Evolutionary conservation across 208 protist species (phyloP).

Genomic region (Hexamita inflata): DNA sequence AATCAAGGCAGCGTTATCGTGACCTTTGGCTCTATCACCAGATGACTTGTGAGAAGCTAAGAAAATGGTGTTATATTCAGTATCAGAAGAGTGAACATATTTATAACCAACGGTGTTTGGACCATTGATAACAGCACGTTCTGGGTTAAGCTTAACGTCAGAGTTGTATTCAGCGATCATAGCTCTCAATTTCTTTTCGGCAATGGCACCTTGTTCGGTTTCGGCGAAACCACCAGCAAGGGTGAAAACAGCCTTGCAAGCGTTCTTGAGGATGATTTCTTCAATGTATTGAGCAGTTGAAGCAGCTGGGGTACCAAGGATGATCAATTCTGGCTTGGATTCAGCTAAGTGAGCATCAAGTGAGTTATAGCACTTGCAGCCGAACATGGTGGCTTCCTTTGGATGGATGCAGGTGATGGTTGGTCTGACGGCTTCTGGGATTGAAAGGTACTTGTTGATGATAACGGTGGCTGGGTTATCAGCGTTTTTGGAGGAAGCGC

Average conservation of each 20-base stretch:
- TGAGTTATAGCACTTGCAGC: conserved; percentile 24
- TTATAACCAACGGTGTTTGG: conserved; percentile 43
- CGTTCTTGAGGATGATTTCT: conserved; percentile 8
- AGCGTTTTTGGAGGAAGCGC: conserved; percentile 31
- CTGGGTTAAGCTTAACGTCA: not conserved
- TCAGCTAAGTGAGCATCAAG: not conserved
- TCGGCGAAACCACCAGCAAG: conserved; percentile 42
- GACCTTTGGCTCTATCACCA: conserved; percentile 3
- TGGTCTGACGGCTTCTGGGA: conserved; percentile 7
- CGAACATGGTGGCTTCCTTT: conserved; percentile 11
- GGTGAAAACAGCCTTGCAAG: conserved; percentile 31
- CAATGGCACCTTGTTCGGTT: conserved; percentile 32
- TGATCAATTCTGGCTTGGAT: conserved; percentile 23
- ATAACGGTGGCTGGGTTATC: conserved; percentile 34
- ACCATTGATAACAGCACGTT: conserved; percentile 41
- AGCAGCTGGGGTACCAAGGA: conserved; percentile 37
- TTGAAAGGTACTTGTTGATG: conserved; percentile 14
- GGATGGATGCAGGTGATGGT: conserved; percentile 25
- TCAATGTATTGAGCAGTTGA: not conserved
- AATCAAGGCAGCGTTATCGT: conserved; percentile 25
- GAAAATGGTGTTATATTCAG: conserved; percentile 35
- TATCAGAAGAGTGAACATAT: not conserved
- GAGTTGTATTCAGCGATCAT: not conserved
- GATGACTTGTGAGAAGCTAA: conserved; percentile 32
- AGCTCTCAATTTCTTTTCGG: conserved; percentile 26